These are phyloP conservation scores for Phaffia australis DNA, from an alignment of 768 basidiomycete genomes.

Conservation along the genomic window DNA sequence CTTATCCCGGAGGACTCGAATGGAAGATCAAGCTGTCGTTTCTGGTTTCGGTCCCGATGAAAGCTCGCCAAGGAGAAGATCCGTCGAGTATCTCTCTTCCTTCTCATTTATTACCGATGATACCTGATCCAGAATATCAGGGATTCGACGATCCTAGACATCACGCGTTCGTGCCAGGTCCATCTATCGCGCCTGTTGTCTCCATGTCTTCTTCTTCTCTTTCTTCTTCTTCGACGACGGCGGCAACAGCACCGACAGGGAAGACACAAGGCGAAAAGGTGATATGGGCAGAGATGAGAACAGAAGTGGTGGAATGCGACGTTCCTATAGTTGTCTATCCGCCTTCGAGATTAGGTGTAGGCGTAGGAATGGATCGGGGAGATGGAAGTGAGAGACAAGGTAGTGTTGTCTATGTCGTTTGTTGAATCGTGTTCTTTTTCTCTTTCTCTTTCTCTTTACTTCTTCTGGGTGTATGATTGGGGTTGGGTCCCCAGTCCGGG, in stretches of 20 bases:
- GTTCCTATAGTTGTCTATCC: conserved; percentile 66
- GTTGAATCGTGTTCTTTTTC: background rate
- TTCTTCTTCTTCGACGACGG: conserved; percentile 11
- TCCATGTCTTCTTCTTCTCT: conserved; percentile 13
- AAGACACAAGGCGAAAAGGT: conserved; percentile 40
- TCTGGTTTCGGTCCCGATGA: conserved; percentile 56
- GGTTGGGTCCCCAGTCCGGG: background rate
- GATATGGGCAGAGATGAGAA: conserved; percentile 55
- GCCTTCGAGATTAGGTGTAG: conserved; percentile 10
- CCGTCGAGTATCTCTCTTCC: conserved; percentile 26
- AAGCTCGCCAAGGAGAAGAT: conserved; percentile 24
- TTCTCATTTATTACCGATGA: conserved; percentile 34
- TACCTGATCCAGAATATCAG: conserved; percentile 30
- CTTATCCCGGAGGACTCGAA: conserved; percentile 58
- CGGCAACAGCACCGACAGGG: conserved; percentile 28
- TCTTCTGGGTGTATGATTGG: too few species aligned
- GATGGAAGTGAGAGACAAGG: conserved; percentile 1
- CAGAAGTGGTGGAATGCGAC: conserved; percentile 89
- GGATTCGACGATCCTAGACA: conserved; percentile 25
- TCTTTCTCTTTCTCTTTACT: background rate
- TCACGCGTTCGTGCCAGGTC: conserved; percentile 12
- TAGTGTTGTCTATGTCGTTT: background rate
- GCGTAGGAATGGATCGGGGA: background rate
- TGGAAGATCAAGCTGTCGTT: conserved; percentile 83
- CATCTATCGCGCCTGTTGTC: conserved; percentile 26